Base-by-base conservation (phyloP, 805 yeast species). In the Danielozyma ontarioensis region DNA sequence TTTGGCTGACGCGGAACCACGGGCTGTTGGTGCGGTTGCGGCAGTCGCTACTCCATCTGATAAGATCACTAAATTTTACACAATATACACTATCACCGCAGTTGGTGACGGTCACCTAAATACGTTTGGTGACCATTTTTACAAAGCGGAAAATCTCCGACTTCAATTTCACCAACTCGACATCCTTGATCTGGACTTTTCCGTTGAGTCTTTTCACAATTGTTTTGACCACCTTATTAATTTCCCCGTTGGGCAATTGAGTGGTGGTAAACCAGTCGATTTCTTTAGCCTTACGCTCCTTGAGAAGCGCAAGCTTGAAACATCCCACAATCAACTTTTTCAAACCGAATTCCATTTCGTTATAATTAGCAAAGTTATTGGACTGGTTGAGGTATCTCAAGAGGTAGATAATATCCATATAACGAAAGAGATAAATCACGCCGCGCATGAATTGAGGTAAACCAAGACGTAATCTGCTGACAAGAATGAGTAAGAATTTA, bases 361-460 rank as follows among this genome's bases (percentile, higher is more conserved):
- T 64, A 45, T 60, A 63, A 42, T 60, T 63, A 21, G 67, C 70
- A 37, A 55, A 62, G 39, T 67, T 67, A 40, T 67, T 67, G 18
- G 69, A 59, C 43, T 67, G 72, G 39, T 67, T 67, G 36, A 67
- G 57, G 41, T 67, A 67, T 34, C 72, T 48, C 38, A 67, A 58
- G 35, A 67, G 55, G 45, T 67, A 67, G 32, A 67, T 59, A 28
- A 67, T 63, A 42, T 67, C 72, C 71, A 67, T 67, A 44, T 67
- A 67, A 33, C 72, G 53, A 51, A 67, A 67, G 29, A 67, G 50
- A 41, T 66, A 66, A 17, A 67, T 62, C 25, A 59, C 51, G 4
- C 70, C 65, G 36, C 60, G 63, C 56, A 67, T 54, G 41, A 67
- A 67, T 39, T 54, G 43, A 3, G 60, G 51, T 17, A 67, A 37